Evolutionary conservation across 1,284 basidiomycete genomes (phyloP), one percentile per base, ranked within the genome.

Genomic region (Irpex lacteus): DNA sequence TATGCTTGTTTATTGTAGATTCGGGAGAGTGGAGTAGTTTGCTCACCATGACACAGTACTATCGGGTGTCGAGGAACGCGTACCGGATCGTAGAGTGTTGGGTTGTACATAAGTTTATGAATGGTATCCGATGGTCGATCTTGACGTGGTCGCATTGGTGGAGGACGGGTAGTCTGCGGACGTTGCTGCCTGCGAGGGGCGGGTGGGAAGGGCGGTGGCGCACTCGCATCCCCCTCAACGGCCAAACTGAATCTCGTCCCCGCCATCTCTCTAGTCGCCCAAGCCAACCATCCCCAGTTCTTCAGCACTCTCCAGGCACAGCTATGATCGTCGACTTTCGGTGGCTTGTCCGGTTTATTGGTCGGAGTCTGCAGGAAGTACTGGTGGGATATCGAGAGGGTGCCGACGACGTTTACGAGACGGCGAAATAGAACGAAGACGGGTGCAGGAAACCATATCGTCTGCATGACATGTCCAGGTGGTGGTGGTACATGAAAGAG

Each of bases 21-120:
- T 50, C 5, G 49, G 52, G 47, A 26, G 47, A 61, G 59, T 26
- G 50, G n/a, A 40, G 47, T 53, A 44, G 5, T 40, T 26, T 7
- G 62, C 86, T 74, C 74, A 95, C 96, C 96, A 78, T 99, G 97
- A 72, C 95, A 98, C 13, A 99, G 83, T 0, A 98, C 95, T 67
- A 99, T 92, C 2, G 96, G 95, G 75, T 95, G 88, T 11, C 94
- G 84, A 0, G 97, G 97, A 5, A 84, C 84, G 63, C 93, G 84
- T 26, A 94, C 70, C 0, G 91, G 92, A 65, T 93, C 84, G 70
- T 85, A 90, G 19, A 96, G 79, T 0, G 85, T 81, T 6, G 93
- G 91, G 69, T 90, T 87, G 61, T 80, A 79, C 72, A 96, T 86
- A 15, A 96, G 81, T 55, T 82, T 80, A 74, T 94, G 91, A 5